These are phyloP conservation scores for Metarhizium anisopliae DNA, from an alignment of 2,329 filamentous ascomycete genomes.

Conservation along the genomic window DNA sequence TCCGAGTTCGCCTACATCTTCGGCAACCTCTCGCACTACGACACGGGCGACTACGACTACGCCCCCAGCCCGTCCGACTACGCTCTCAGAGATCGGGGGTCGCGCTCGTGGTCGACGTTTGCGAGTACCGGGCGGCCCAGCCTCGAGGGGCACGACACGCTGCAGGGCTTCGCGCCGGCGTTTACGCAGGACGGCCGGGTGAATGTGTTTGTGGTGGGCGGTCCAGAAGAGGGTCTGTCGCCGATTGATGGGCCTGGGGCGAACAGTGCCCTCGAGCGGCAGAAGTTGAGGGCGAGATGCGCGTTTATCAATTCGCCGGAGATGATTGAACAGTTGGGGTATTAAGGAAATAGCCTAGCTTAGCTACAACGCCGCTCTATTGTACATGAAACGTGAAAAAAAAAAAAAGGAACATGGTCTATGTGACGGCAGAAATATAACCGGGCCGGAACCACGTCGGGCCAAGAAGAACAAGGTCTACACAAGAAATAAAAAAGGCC, in stretches of 20 bases:
- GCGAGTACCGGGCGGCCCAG: conserved; percentile 28
- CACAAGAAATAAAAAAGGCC: too few relatives aligned
- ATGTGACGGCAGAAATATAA: too few relatives aligned
- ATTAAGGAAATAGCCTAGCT: conserved; percentile 15
- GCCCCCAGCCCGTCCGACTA: conserved; percentile 30
- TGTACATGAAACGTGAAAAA: not conserved
- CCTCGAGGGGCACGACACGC: conserved; percentile 22
- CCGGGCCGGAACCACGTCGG: too few relatives aligned
- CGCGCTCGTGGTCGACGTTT: conserved; percentile 39
- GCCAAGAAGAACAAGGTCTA: too few relatives aligned
- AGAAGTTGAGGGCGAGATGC: conserved; percentile 38
- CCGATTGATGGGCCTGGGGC: conserved; percentile 25
- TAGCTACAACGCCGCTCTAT: not conserved
- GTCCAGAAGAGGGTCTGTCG: conserved; percentile 32
- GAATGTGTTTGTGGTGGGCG: conserved; percentile 34
- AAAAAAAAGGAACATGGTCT: too few relatives aligned
- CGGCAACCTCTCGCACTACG: conserved; percentile 35
- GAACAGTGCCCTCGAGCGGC: conserved; percentile 22
- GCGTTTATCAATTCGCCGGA: conserved; percentile 34
- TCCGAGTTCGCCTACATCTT: conserved; percentile 46
- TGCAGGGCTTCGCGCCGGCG: conserved; percentile 31
- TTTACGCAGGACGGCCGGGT: conserved; percentile 19
- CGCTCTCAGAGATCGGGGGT: conserved; percentile 27
- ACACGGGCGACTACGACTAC: conserved; percentile 25
- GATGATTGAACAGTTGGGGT: conserved; percentile 32